phyloP scores from a whole-genome alignment of 2,329 filamentous ascomycete genomes.

The Emergomyces orientalis region DNA sequence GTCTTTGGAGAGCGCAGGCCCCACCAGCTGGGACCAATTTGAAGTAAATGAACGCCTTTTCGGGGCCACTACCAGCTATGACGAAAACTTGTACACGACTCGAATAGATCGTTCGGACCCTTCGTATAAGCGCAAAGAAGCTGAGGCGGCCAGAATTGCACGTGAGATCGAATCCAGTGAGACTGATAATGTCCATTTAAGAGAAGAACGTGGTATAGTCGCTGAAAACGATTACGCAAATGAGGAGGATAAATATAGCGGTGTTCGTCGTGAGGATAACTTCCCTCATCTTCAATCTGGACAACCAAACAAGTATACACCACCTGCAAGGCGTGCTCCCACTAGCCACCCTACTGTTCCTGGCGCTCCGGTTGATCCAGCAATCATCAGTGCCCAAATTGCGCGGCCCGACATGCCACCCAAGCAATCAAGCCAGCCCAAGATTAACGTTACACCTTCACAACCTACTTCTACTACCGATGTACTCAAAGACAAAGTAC shows the following conservation, averaged over 20 bases:
- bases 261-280: slow-evolving; percentile 68
- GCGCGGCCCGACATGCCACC: slow-evolving; percentile 38
- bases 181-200: slow-evolving; percentile 69
- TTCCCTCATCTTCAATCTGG: slow-evolving; percentile 58
- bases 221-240: slow-evolving; percentile 55
- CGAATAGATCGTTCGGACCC: slow-evolving; percentile 76
- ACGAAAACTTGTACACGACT: slow-evolving; percentile 93
- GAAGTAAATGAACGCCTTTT: slow-evolving; percentile 80
- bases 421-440: slow-evolving; percentile 22
- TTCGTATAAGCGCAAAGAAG: slow-evolving; percentile 66
- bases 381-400: slow-evolving; percentile 82
- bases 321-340: slow-evolving; percentile 76
- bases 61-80: slow-evolving; percentile 79
- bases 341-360: slow-evolving; percentile 62
- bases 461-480: slow-evolving; percentile 13
- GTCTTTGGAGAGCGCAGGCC: slow-evolving; percentile 54
- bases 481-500: slow-evolving; percentile 18
- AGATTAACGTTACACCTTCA: slow-evolving; percentile 17
- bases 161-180: slow-evolving; percentile 76
- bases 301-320: slow-evolving; percentile 69
- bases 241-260: slow-evolving; percentile 96
- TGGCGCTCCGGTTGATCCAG: slow-evolving; percentile 72
- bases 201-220: slow-evolving; percentile 73
- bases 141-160: slow-evolving; percentile 71
- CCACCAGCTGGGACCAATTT: slow-evolving; percentile 80